Base-by-base conservation (phyloP, 306 rosid species). In the Styphnolobium japonicum region DNA sequence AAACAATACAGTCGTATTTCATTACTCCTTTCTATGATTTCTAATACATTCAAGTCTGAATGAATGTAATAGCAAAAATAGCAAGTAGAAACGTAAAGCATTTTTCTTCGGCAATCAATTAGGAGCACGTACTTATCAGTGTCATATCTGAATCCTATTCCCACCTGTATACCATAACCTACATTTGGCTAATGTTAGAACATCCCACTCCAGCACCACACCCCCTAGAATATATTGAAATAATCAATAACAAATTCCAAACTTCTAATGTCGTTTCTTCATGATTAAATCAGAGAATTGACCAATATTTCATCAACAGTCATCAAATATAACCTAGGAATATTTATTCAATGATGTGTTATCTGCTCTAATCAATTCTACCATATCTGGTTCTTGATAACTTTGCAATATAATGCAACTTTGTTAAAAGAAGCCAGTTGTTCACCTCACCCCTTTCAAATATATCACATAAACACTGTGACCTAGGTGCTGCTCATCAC, bases 181-280 rank as follows among this genome's bases (percentile, higher is more conserved):
- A 45, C 79, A 61, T 75, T 25, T 58, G 79, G 46, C 60, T 27
- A 14, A 75, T 16, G 19, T 19, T 10, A 51, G n/a, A 43, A 75
- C 60, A 60, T 42, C 60, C 66, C 42, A 60, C 79, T 23, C 43
- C 62, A 29, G 6, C 29, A 49, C 8, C 43, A 29, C 49, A 29
- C 16, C 57, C 60, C 7, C 64, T 15, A 51, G 19, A 51, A 52
- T 71, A 33, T 33, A 40, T n/a, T n/a, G 9, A 66, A 29, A 5
- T 7, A 27, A 43, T 18, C 31, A 27, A 27, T 43, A 60, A 60
- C 23, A 8, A 19, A 14, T 29, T 43, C 5, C 67, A 27, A 80
- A 73, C 7, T 73, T 33, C 3, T 11, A 33, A 18, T 6, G 37
- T 67, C 39, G 29, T 14, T 39, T n/a, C n/a, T 61, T 40, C 14